Percentiles rank a stretch among this genome's conserved stretches.
phyloP scores from a whole-genome alignment of 352 stramenopile species.

The Phytophthora meadii region DNA sequence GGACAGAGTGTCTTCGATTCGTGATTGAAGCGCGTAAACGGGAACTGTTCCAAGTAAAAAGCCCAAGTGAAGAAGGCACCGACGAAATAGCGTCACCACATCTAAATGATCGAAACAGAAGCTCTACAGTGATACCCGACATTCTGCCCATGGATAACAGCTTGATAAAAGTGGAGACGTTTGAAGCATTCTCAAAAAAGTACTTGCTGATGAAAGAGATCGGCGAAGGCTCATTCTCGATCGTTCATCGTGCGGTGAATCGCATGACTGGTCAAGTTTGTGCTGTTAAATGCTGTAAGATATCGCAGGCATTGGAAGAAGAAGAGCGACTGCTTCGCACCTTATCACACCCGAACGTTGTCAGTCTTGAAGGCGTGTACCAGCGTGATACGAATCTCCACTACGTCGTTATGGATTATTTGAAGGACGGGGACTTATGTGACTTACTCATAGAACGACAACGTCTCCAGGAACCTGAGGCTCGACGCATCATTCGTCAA shows the following conservation, averaged over 20 bases:
- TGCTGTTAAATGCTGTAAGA: conserved; percentile 82
- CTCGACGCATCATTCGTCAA: conserved; percentile 66
- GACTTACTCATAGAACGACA: conserved; percentile 75
- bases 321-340: conserved; percentile 72
- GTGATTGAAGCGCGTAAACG: conserved; percentile 63
- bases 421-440: conserved; percentile 80
- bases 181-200: conserved; percentile 53
- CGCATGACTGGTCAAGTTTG: conserved; percentile 65
- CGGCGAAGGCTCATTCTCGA: conserved; percentile 84
- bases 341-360: conserved; percentile 73
- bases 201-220: conserved; percentile 85
- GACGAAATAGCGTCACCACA: conserved; percentile 8
- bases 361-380: conserved; percentile 76
- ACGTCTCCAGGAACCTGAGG: conserved; percentile 59
- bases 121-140: background rate
- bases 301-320: conserved; percentile 65
- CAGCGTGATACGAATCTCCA: conserved; percentile 67
- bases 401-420: conserved; percentile 87
- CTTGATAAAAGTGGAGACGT: conserved; percentile 27
- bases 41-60: conserved; percentile 28
- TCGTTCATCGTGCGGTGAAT: conserved; percentile 82
- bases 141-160: conserved; percentile 1
- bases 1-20: conserved; percentile 55
- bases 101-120: conserved; percentile 9
- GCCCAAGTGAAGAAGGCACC: conserved; percentile 21